phyloP scores from a whole-genome alignment of 106 monocot genomes.

The Alisma plantagoaquatica region DNA sequence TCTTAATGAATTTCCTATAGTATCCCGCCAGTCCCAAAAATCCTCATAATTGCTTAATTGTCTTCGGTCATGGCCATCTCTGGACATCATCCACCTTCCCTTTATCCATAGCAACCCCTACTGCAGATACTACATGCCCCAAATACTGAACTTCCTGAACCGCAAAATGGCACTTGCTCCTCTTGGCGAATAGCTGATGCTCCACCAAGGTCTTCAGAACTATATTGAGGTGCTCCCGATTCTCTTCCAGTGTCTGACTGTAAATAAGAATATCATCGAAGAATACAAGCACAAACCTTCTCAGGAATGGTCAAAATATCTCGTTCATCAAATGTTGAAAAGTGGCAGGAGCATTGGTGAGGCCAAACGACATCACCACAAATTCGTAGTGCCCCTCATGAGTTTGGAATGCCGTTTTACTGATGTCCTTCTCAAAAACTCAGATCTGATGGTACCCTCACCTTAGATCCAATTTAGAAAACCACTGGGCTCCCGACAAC shows the following conservation, averaged over 20 bases:
- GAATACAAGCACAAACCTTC: background rate
- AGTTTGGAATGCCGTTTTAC: background rate
- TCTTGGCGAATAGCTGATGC: background rate
- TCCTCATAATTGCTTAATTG: background rate
- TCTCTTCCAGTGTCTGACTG: background rate
- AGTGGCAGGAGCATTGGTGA: background rate
- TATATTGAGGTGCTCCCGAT: background rate
- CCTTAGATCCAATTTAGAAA: slow-evolving; percentile 1
- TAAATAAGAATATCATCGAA: slow-evolving; percentile 1
- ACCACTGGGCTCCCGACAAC: background rate
- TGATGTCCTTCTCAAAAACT: background rate
- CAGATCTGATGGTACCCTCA: background rate
- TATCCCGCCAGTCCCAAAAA: slow-evolving; percentile 2
- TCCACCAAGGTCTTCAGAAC: too few relatives aligned
- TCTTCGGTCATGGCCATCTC: background rate
- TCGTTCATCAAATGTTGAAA: background rate
- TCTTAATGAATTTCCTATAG: background rate
- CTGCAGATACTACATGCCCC: background rate
- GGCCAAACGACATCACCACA: slow-evolving; percentile 1
- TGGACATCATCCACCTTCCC: background rate
- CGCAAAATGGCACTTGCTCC: background rate
- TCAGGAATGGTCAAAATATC: background rate
- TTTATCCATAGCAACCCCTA: background rate
- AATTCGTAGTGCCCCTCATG: background rate
- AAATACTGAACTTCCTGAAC: background rate